These are phyloP conservation scores for Phanerodontia chrysosporium DNA, from an alignment of 768 basidiomycete genomes.

Conservation along the genomic window DNA sequence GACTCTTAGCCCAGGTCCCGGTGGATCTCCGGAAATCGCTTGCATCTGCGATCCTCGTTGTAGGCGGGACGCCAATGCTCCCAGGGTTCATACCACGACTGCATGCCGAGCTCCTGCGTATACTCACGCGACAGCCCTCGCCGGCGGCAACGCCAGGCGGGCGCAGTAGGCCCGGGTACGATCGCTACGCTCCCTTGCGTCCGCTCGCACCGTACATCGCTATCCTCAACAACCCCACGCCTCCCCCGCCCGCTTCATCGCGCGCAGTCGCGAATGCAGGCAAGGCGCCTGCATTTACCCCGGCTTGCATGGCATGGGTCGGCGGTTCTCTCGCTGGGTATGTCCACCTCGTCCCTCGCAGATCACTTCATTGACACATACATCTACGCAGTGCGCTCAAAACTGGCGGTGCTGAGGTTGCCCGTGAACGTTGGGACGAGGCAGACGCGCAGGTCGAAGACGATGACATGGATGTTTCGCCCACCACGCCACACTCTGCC, in stretches of 20 bases:
- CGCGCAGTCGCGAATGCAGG: slow-evolving; percentile 64
- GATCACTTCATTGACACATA: neutral
- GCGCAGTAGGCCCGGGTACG: slow-evolving; percentile 44
- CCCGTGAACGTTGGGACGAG: slow-evolving; percentile 86
- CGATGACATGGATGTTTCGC: slow-evolving; percentile 33
- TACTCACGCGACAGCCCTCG: slow-evolving; percentile 31
- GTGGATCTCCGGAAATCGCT: slow-evolving; percentile 85
- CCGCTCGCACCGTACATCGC: slow-evolving; percentile 70
- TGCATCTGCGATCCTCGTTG: slow-evolving; percentile 78
- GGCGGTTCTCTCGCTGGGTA: slow-evolving; percentile 92
- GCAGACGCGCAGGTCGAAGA: slow-evolving; percentile 39
- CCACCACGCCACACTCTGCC: slow-evolving; percentile 23
- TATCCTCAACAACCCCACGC: slow-evolving; percentile 81
- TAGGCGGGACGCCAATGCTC: slow-evolving; percentile 87
- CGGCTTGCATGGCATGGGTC: slow-evolving; percentile 83
- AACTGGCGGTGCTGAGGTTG: slow-evolving; percentile 78
- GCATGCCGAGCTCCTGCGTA: slow-evolving; percentile 69
- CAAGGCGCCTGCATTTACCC: slow-evolving; percentile 83
- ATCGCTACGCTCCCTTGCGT: slow-evolving; percentile 72
- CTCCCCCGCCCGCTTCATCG: slow-evolving; percentile 42
- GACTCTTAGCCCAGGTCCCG: too few relatives aligned
- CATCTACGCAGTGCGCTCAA: slow-evolving; percentile 71
- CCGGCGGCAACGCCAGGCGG: slow-evolving; percentile 35
- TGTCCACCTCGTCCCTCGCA: slow-evolving; percentile 24
- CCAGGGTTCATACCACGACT: slow-evolving; percentile 91